These are phyloP conservation scores for Mycena vitilis DNA, from an alignment of 768 basidiomycete genomes.

Conservation along the genomic window DNA sequence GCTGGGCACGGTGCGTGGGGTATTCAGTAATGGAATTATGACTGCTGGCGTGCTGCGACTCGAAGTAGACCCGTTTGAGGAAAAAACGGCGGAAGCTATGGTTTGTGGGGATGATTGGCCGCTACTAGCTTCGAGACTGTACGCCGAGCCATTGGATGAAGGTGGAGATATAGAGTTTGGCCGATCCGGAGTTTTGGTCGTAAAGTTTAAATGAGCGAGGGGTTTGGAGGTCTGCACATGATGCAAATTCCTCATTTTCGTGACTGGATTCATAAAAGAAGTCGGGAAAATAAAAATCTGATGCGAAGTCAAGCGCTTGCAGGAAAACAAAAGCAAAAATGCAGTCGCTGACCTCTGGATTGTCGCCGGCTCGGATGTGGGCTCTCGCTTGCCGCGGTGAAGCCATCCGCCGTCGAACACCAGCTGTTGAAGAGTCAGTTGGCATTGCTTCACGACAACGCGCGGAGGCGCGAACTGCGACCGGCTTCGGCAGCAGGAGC, in stretches of 20 bases:
- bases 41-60: constrained; percentile 57
- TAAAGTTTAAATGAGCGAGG: constrained; percentile 35
- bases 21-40: constrained; percentile 51
- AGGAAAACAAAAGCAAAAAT: constrained; percentile 29
- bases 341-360: constrained; percentile 32
- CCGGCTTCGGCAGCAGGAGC: constrained; percentile 24
- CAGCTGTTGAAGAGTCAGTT: constrained; percentile 22
- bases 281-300: constrained; percentile 29
- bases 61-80: constrained; percentile 51
- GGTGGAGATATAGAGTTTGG: constrained; percentile 13
- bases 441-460: constrained; percentile 30
- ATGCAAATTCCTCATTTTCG: constrained; percentile 35
- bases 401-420: constrained; percentile 18
- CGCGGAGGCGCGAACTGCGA: constrained; percentile 27
- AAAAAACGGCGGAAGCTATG: constrained; percentile 54
- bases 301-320: constrained; percentile 24
- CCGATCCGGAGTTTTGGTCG: constrained; percentile 22
- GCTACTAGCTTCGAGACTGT: constrained; percentile 46
- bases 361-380: constrained; percentile 21
- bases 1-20: constrained; percentile 51
- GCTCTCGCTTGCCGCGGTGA: constrained; percentile 12
- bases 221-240: constrained; percentile 34
- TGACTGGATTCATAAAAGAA: constrained; percentile 33
- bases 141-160: constrained; percentile 5
- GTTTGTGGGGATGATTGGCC: constrained; percentile 64